A percentile compares a stretch with the other conserved stretches of the same genome.
Evolutionary conservation across 176 grass and related monocot species (phyloP).

Genomic region (Microstegium vimineum): DNA sequence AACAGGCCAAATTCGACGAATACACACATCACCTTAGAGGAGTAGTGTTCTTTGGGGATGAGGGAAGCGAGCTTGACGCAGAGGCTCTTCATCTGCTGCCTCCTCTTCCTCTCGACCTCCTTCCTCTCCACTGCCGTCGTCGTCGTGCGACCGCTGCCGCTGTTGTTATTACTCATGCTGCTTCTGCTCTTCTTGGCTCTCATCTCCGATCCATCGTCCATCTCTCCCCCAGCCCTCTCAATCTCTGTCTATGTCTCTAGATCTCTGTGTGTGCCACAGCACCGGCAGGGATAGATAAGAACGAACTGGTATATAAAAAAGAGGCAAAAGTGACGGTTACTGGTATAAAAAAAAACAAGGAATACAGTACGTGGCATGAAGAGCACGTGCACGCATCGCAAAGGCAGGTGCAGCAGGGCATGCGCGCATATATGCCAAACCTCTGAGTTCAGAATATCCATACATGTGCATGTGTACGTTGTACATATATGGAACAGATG

Average conservation of each 20-base stretch:
- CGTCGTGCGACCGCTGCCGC: not conserved
- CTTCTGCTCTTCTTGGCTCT: not conserved
- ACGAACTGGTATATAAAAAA: not conserved
- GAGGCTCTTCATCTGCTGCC: conserved; percentile 71
- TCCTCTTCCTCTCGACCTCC: conserved; percentile 57
- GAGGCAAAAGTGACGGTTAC: not conserved
- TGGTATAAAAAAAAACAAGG: no score
- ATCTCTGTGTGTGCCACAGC: not conserved
- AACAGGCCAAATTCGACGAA: not conserved
- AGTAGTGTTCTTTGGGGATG: conserved; percentile 47
- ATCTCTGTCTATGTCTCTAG: not conserved
- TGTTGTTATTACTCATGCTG: not conserved
- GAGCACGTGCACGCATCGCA: no score
- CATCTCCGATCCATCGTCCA: not conserved
- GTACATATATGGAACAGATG: no score
- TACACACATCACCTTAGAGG: conserved; percentile 11
- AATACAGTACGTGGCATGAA: no score
- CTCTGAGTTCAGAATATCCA: no score
- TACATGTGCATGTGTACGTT: no score
- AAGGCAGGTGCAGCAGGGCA: no score
- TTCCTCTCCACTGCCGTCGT: conserved; percentile 42
- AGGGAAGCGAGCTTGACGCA: conserved; percentile 64
- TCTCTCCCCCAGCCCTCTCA: not conserved
- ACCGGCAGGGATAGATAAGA: not conserved
- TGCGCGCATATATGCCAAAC: no score